Conservation (phyloP, 345 rosid species). For the Barbarea vulgaris region DNA sequence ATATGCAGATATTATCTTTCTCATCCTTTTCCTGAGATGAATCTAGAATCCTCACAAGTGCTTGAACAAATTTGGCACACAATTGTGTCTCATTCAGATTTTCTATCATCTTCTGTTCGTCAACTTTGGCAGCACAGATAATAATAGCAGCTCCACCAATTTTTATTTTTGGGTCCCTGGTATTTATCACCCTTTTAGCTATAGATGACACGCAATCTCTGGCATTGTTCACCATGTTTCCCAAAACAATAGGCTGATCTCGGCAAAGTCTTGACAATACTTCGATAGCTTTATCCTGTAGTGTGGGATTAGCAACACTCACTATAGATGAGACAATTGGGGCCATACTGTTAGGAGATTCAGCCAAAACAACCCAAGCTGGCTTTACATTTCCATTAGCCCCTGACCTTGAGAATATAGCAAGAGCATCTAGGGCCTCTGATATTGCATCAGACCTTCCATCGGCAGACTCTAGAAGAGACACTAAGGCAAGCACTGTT, state of each 20-base stretch:
- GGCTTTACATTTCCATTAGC: conserved; percentile 67
- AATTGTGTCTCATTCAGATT: conserved; percentile 80
- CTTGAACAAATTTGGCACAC: conserved; percentile 64
- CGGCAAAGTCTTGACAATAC: conserved; percentile 83
- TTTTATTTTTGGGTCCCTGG: conserved; percentile 68
- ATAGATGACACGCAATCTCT: conserved; percentile 69
- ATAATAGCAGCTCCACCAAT: conserved; percentile 96
- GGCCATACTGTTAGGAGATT: conserved; percentile 70
- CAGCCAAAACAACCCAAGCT: conserved; percentile 92
- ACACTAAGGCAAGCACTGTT: conserved; percentile 90
- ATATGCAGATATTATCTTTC: conserved; percentile 63
- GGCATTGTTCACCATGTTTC: conserved; percentile 66
- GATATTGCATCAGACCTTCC: conserved; percentile 67
- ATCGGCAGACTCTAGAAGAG: conserved; percentile 78
- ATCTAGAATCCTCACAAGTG: conserved; percentile 72
- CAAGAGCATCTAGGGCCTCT: conserved; percentile 94
- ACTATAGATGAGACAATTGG: conserved; percentile 86
- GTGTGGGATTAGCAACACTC: conserved; percentile 60
- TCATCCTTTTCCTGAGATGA: conserved; percentile 53
- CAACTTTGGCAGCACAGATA: conserved; percentile 89
- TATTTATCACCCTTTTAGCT: conserved; percentile 75
- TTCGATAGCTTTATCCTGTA: conserved; percentile 97
- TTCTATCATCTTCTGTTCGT: conserved; percentile 78
- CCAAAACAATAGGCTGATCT: conserved; percentile 79
- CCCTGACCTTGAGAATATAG: conserved; percentile 80